Evolutionary conservation across 225 moss, liverwort and hornwort genomes (phyloP).

Genomic region (Anthoceros angustus): DNA sequence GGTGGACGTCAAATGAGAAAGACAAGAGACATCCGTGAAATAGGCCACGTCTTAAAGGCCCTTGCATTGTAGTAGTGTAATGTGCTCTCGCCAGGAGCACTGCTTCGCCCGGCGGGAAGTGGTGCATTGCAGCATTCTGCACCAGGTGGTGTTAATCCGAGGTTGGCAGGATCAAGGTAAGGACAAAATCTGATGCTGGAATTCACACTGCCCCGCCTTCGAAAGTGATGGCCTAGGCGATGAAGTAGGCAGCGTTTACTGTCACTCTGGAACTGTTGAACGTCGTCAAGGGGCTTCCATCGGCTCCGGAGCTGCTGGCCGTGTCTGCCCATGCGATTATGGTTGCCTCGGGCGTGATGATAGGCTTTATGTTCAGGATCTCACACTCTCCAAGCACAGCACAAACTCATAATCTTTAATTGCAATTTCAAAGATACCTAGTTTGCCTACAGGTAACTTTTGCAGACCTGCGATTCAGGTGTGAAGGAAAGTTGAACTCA

Average conservation of each 20-base stretch:
- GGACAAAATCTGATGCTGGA: neutral
- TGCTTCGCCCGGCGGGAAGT: constrained; percentile 15
- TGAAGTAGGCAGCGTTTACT: neutral
- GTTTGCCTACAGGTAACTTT: neutral
- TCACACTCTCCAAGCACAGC: neutral
- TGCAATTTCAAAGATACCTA: neutral
- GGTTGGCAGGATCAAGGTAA: neutral
- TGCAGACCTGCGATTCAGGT: neutral
- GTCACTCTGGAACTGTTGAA: neutral
- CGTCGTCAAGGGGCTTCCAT: neutral
- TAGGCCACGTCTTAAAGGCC: too few relatives aligned
- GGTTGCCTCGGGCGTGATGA: neutral
- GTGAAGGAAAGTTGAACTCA: neutral
- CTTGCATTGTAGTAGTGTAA: too few relatives aligned
- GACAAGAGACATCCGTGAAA: too few relatives aligned
- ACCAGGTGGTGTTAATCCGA: neutral
- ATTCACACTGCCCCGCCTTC: neutral
- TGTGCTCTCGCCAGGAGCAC: too few relatives aligned
- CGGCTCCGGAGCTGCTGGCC: neutral
- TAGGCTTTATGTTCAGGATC: neutral
- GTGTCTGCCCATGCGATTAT: neutral
- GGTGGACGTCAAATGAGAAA: too few relatives aligned
- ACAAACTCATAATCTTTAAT: neutral
- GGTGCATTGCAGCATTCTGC: constrained; percentile 23
- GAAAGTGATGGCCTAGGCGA: neutral